Evolutionary conservation across 306 rosid genomes (phyloP).

Genomic region (Cercis canadensis): DNA sequence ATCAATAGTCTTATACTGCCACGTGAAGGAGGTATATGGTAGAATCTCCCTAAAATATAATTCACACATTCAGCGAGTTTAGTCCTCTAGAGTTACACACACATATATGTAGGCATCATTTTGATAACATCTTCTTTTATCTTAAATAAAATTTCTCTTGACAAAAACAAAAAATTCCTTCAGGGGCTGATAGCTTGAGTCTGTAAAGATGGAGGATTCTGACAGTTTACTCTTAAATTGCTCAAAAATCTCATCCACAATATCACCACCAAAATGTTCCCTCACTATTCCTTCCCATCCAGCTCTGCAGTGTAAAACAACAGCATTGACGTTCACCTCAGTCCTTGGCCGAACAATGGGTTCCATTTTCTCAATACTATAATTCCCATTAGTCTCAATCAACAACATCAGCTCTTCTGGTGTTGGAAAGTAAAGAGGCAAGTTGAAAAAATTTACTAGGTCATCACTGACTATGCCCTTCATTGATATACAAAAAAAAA

Average conservation of each 20-base stretch:
- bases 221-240: neutral
- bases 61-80: too few relatives aligned
- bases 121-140: too few relatives aligned
- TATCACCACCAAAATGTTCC: neutral
- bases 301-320: neutral
- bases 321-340: neutral
- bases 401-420: neutral
- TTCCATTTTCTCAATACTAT: neutral
- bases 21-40: too few relatives aligned
- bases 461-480: neutral
- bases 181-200: too few relatives aligned
- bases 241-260: neutral
- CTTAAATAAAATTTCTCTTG: too few relatives aligned
- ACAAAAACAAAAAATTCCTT: too few relatives aligned
- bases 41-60: too few relatives aligned
- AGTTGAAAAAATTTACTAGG: neutral
- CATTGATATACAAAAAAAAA: neutral
- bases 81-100: too few relatives aligned
- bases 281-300: neutral
- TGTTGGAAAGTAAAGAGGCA: neutral
- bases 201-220: too few relatives aligned
- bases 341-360: too few relatives aligned
- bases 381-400: conserved; percentile 10
- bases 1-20: too few relatives aligned
- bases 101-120: too few relatives aligned